Conservation (phyloP, 192 early-diverging fungal species). For the Podila horticola region DNA sequence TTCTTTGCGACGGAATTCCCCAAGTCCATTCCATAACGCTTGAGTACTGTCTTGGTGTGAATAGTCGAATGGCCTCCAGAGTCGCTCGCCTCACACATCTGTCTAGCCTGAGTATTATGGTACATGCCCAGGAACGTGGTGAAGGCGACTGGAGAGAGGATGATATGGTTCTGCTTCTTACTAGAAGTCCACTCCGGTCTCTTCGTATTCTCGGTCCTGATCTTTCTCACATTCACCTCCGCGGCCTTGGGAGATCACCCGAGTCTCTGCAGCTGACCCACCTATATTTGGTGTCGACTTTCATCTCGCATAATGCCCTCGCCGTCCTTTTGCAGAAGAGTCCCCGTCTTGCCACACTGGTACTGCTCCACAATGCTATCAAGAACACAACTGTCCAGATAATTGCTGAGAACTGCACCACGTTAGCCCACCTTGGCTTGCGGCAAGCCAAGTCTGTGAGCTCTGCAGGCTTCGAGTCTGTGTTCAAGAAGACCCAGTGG, state of each 20-base stretch:
- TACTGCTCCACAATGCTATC: constrained; percentile 33
- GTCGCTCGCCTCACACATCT: constrained; percentile 16
- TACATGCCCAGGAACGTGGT: constrained; percentile 36
- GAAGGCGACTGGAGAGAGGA: constrained; percentile 44
- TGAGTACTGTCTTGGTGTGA: constrained; percentile 34
- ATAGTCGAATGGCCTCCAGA: constrained; percentile 23
- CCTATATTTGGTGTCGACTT: constrained; percentile 27
- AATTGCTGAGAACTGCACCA: constrained; percentile 26
- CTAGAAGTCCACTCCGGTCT: constrained; percentile 13
- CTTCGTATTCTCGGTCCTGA: constrained; percentile 33
- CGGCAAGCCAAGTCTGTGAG: constrained; percentile 29
- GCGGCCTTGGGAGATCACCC: neutral
- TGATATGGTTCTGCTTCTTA: constrained; percentile 19
- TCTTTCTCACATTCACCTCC: constrained; percentile 35
- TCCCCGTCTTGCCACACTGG: constrained; percentile 7
- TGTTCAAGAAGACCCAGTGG: constrained; percentile 28
- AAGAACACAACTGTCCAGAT: constrained; percentile 35
- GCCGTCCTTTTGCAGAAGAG: constrained; percentile 17
- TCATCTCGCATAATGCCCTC: constrained; percentile 29
- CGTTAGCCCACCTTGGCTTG: constrained; percentile 15
- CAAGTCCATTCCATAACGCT: constrained; percentile 15
- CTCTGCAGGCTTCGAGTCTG: constrained; percentile 21
- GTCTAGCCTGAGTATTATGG: constrained; percentile 13
- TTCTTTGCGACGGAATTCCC: constrained; percentile 27
- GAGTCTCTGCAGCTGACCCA: neutral